phyloP scores from a whole-genome alignment of 2,329 filamentous ascomycete genomes.

The Colletotrichum sp. region DNA sequence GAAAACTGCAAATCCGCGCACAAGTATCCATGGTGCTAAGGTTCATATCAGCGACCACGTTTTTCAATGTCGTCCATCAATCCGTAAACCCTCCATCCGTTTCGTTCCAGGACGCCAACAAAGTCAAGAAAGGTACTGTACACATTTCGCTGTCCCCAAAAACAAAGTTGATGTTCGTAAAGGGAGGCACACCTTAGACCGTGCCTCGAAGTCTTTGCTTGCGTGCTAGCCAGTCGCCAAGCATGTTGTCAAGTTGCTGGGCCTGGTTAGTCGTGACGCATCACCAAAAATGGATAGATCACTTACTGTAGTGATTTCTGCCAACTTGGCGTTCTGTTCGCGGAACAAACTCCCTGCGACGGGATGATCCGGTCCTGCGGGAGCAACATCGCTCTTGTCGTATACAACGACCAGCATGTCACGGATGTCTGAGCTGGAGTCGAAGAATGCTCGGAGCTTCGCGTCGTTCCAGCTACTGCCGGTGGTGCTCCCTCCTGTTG shows the following conservation, averaged over 20 bases:
- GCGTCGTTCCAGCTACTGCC: constrained; percentile 82
- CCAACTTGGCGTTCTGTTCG: constrained; percentile 84
- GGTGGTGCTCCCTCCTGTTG: constrained; percentile 48
- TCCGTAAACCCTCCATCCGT: constrained; percentile 15
- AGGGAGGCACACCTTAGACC: constrained; percentile 33
- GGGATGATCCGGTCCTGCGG: constrained; percentile 84
- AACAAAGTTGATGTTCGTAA: constrained; percentile 12
- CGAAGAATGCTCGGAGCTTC: constrained; percentile 86
- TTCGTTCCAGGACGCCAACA: constrained; percentile 12
- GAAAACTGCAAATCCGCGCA: constrained; percentile 11
- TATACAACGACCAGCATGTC: constrained; percentile 92
- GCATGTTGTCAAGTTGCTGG: constrained; percentile 83
- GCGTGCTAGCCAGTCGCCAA: constrained; percentile 80
- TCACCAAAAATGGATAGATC: neutral
- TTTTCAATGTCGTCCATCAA: constrained; percentile 18
- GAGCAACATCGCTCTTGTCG: constrained; percentile 83
- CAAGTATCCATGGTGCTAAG: constrained; percentile 24
- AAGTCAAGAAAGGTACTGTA: constrained; percentile 19
- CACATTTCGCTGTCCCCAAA: constrained; percentile 13
- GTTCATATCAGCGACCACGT: constrained; percentile 25
- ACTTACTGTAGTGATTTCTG: constrained; percentile 81
- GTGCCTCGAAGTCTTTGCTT: constrained; percentile 66
- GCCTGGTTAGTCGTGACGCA: constrained; percentile 24
- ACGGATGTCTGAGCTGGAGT: constrained; percentile 85
- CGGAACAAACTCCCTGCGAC: constrained; percentile 81